Evolutionary conservation across 768 basidiomycete species (phyloP).

Genomic region (Suillus paluster): DNA sequence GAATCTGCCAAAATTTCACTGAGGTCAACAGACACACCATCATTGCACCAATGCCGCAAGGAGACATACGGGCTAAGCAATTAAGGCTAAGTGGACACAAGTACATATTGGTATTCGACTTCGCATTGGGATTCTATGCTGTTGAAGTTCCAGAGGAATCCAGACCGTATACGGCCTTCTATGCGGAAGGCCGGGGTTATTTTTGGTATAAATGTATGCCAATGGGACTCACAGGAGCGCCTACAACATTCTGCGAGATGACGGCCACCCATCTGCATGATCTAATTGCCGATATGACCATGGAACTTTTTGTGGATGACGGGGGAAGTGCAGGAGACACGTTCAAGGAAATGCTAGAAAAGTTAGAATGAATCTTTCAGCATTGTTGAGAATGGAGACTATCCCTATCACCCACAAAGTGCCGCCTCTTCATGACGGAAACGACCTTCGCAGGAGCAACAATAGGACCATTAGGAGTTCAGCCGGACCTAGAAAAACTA

Average conservation of each 20-base stretch:
- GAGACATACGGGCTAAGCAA: slow-evolving; percentile 46
- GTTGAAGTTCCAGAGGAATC: slow-evolving; percentile 17
- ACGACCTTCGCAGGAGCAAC: slow-evolving; percentile 38
- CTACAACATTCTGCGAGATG: slow-evolving; percentile 38
- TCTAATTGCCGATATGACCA: slow-evolving; percentile 20
- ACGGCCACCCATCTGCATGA: slow-evolving; percentile 30
- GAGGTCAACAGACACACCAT: slow-evolving; percentile 38
- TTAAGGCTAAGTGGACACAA: slow-evolving; percentile 39
- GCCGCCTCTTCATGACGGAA: neutral
- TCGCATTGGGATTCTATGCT: slow-evolving; percentile 42
- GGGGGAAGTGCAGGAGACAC: slow-evolving; percentile 35
- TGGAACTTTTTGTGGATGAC: slow-evolving; percentile 48
- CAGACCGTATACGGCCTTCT: slow-evolving; percentile 37
- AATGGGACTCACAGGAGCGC: slow-evolving; percentile 46
- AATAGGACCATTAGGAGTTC: slow-evolving; percentile 39
- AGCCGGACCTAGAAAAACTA: slow-evolving; percentile 41
- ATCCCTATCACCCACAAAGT: slow-evolving; percentile 23
- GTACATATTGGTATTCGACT: slow-evolving; percentile 42
- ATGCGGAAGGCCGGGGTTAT: slow-evolving; percentile 42
- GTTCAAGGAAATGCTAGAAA: slow-evolving; percentile 32
- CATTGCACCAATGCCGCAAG: slow-evolving; percentile 36
- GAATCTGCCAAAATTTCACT: slow-evolving; percentile 43
- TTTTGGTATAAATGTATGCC: slow-evolving; percentile 42
- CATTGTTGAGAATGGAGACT: slow-evolving; percentile 31
- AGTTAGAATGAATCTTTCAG: slow-evolving; percentile 30